These are phyloP conservation scores for Bolboschoenus planiculmis DNA, from an alignment of 176 grass and related monocot species.

Conservation along the genomic window DNA sequence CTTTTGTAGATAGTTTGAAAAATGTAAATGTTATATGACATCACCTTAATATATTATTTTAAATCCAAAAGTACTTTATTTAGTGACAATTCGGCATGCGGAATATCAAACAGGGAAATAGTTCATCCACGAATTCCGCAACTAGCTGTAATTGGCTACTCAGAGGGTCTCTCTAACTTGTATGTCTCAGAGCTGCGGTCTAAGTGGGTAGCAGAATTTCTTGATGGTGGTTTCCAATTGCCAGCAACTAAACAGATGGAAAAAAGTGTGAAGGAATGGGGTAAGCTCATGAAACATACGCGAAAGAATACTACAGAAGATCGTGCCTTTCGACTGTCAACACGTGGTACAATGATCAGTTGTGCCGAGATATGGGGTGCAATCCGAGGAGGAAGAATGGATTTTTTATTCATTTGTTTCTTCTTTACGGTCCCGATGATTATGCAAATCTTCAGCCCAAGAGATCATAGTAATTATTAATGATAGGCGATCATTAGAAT, in stretches of 20 bases:
- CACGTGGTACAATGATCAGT: constrained; percentile 43
- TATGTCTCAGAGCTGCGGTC: constrained; percentile 33
- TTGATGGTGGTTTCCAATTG: constrained; percentile 23
- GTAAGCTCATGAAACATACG: constrained; percentile 32
- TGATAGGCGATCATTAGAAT: neutral
- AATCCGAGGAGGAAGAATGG: constrained; percentile 38
- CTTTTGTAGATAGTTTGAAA: constrained; percentile 14
- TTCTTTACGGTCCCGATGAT: constrained; percentile 31
- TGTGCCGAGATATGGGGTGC: constrained; percentile 41
- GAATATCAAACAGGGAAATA: constrained; percentile 26
- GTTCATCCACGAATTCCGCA: constrained; percentile 44
- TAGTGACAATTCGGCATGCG: neutral
- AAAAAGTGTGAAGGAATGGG: constrained; percentile 32
- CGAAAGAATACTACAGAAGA: constrained; percentile 1
- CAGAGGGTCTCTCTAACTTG: constrained; percentile 30
- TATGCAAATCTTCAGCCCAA: constrained; percentile 21
- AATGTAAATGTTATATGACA: neutral
- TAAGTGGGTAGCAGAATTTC: constrained; percentile 39
- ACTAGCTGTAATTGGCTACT: constrained; percentile 36
- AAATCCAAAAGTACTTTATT: neutral
- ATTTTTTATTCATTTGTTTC: constrained; percentile 34
- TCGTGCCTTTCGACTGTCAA: constrained; percentile 25
- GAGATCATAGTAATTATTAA: neutral
- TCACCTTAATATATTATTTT: neutral
- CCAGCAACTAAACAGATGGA: constrained; percentile 40